Percentiles rank a stretch among this genome's conserved stretches.
phyloP scores from a whole-genome alignment of 2,329 filamentous ascomycete species.

The Alternaria sp. region DNA sequence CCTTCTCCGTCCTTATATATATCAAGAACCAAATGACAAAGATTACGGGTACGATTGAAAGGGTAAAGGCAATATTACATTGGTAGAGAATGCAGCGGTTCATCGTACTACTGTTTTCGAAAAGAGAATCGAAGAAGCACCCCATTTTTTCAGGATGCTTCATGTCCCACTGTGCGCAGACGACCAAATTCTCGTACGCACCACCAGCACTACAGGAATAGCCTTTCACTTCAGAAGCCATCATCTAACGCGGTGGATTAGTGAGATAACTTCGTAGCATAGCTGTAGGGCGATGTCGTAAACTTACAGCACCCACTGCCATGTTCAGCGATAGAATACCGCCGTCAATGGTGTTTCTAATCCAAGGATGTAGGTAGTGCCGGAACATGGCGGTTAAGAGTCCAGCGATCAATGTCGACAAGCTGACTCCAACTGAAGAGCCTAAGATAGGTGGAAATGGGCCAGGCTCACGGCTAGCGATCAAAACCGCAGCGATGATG shows the following conservation, averaged over 20 bases:
- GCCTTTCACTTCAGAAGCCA: not conserved
- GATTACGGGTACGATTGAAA: not conserved
- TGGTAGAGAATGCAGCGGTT: not conserved
- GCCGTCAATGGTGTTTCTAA: constrained; percentile 23
- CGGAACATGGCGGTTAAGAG: too few species aligned
- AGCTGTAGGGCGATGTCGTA: too few species aligned
- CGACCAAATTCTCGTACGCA: too few species aligned
- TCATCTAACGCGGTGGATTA: not conserved
- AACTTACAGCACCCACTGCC: constrained; percentile 26
- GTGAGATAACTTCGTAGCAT: too few species aligned
- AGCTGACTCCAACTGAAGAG: constrained; percentile 20
- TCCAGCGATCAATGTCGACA: constrained; percentile 12
- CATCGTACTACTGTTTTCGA: too few species aligned
- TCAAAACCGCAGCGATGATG: constrained; percentile 11
- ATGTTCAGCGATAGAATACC: constrained; percentile 21
- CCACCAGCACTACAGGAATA: too few species aligned
- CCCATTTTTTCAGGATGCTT: too few species aligned
- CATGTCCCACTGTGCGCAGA: too few species aligned
- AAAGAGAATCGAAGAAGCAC: too few species aligned
- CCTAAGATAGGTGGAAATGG: too few species aligned
- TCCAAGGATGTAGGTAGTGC: not conserved
- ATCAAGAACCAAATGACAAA: not conserved
- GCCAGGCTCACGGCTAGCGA: too few species aligned
- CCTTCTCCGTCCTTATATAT: not conserved
- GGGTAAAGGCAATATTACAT: not conserved